These are phyloP conservation scores for Ustanciosporium gigantosporum DNA, from an alignment of 1,284 basidiomycete species.

Conservation along the genomic window DNA sequence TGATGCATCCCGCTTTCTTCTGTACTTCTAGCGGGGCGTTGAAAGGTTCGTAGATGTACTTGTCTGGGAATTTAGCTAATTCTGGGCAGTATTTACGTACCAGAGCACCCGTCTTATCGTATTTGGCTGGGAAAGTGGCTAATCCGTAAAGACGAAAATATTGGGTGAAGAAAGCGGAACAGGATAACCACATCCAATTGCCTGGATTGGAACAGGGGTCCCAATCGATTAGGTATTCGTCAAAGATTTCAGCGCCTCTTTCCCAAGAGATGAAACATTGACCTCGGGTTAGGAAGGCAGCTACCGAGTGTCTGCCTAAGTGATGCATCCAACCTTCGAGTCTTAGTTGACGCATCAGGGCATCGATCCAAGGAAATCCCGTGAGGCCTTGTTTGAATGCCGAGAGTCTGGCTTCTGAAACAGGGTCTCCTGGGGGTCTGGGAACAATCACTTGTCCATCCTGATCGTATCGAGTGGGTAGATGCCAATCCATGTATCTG, in stretches of 20 bases:
- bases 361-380: constrained; percentile 66
- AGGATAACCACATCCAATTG: constrained; percentile 66
- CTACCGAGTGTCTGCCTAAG: constrained; percentile 66
- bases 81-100: constrained; percentile 65
- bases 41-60: constrained; percentile 53
- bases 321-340: constrained; percentile 63
- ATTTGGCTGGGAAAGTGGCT: constrained; percentile 63
- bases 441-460: constrained; percentile 61
- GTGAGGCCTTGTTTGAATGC: constrained; percentile 64
- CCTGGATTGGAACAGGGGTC: constrained; percentile 63
- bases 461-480: constrained; percentile 63
- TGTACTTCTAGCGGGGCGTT: constrained; percentile 48
- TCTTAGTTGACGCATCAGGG: constrained; percentile 65
- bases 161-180: constrained; percentile 64
- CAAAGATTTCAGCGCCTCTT: constrained; percentile 66
- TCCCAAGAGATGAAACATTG: constrained; percentile 69
- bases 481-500: constrained; percentile 63
- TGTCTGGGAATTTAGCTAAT: constrained; percentile 47
- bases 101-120: constrained; percentile 63
- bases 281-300: constrained; percentile 66
- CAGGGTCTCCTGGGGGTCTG: constrained; percentile 61
- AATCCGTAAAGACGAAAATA: constrained; percentile 63
- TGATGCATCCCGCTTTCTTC: constrained; percentile 47
- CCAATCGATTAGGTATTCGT: constrained; percentile 62
- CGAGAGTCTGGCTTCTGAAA: constrained; percentile 62